phyloP scores from a whole-genome alignment of 1,284 basidiomycete genomes.

The Porogramme epimiltina region DNA sequence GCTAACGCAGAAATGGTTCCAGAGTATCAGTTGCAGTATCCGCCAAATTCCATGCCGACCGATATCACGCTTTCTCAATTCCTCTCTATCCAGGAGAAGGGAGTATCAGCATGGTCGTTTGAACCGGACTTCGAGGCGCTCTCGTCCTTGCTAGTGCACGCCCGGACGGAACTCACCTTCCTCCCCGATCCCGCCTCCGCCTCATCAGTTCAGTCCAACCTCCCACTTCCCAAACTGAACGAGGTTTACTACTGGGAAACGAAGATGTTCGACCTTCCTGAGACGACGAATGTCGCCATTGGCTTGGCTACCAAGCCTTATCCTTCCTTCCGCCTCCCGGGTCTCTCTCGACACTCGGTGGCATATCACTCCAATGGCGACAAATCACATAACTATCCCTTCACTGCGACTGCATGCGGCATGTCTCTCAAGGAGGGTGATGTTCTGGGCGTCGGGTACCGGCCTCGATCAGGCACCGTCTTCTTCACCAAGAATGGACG shows the following conservation, averaged over 20 bases:
- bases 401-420: conserved; percentile 87
- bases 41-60: conserved; percentile 89
- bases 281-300: conserved; percentile 81
- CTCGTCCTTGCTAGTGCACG: conserved; percentile 87
- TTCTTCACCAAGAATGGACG: conserved; percentile 97
- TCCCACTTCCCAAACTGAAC: conserved; percentile 93
- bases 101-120: conserved; percentile 96
- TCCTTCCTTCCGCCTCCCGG: conserved; percentile 90
- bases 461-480: conserved; percentile 92
- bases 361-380: conserved; percentile 97
- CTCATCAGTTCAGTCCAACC: conserved; percentile 91
- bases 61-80: conserved; percentile 97
- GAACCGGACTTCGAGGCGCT: conserved; percentile 96
- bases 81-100: conserved; percentile 96
- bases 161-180: conserved; percentile 94
- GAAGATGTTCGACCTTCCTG: conserved; percentile 95
- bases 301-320: conserved; percentile 95
- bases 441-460: conserved; percentile 90
- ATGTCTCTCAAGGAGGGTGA: conserved; percentile 90
- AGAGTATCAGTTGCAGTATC: conserved; percentile 92
- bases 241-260: conserved; percentile 99
- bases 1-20: conserved; percentile 9
- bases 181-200: conserved; percentile 92
- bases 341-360: conserved; percentile 88
- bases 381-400: conserved; percentile 97